phyloP scores from a whole-genome alignment of 2,329 filamentous ascomycete species.

The Trichoderma sp. region DNA sequence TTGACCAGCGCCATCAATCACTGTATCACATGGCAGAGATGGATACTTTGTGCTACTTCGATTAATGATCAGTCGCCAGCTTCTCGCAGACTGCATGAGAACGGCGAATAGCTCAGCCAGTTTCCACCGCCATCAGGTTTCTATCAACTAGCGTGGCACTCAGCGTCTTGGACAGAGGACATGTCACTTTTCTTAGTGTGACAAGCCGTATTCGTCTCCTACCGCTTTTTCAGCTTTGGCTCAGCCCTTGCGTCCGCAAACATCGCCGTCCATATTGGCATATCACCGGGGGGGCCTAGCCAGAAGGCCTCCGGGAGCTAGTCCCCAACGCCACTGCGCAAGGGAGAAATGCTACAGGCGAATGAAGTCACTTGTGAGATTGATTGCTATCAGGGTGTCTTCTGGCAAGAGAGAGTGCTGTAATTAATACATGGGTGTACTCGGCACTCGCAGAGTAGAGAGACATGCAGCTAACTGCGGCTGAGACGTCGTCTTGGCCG shows the following conservation, averaged over 20 bases:
- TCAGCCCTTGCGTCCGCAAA: slow-evolving; percentile 9
- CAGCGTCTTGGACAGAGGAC: not conserved
- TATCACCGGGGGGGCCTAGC: not conserved
- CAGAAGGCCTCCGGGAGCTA: not conserved
- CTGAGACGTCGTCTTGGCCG: not conserved
- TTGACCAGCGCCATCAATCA: not conserved
- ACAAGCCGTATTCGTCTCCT: not conserved
- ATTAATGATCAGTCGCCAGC: not conserved
- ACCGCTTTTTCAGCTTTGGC: not conserved
- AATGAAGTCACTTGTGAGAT: not conserved
- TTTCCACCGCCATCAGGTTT: not conserved
- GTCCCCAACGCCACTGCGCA: not conserved
- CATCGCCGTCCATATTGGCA: not conserved
- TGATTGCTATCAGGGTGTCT: not conserved
- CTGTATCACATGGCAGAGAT: not conserved
- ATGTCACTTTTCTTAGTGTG: not conserved
- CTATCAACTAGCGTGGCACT: not conserved
- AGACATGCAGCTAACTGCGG: not conserved
- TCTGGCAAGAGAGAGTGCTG: not conserved
- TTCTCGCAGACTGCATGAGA: not conserved
- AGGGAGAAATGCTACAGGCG: not conserved
- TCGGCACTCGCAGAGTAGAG: not conserved
- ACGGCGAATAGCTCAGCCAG: not conserved
- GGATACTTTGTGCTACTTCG: not conserved
- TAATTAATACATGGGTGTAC: not conserved